Evolutionary conservation across 345 rosid genomes (phyloP), one percentile per base, ranked within the genome.

Genomic region (Eucalyptus cladocalyx): DNA sequence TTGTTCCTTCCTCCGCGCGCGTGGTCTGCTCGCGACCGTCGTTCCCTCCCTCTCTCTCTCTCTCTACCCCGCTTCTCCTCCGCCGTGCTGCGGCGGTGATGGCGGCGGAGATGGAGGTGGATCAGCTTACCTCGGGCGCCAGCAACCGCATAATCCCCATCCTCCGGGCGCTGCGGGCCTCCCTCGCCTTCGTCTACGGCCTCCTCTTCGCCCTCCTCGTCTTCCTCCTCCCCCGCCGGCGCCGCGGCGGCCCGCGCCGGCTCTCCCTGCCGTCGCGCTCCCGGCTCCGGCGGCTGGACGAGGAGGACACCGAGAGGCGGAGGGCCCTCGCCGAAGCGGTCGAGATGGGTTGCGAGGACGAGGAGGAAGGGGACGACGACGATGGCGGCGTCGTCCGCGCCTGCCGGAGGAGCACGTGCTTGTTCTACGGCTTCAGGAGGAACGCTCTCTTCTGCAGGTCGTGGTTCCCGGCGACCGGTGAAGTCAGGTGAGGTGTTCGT

Each of bases 121-220:
- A 97, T 85, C 99, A 91, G 81, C 93, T 97, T 76, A 98, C 99
- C 32, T 98, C 99, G 32, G 99, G 99, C 26, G 99, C 99, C 37
- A 96, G 99, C 93, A 98, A 98, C 88, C 99, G 99, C 47, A 95
- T 98, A 24, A 95, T 98, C 86, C 98, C 98, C 88, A 91, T 98
- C 87, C 92, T 95, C 32, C 93, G 87, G 89, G 89, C 94, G 89
- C 92, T 98, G 15, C 90, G 93, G 89, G 93, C 92, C 47, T 88
- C 92, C 30, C 86, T 97, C 16, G 72, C 92, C 89, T 94, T 94
- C 93, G 23, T 96, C 76, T 91, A 94, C 80, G 91, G 97, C 14
- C 10, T 96, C 43, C n/a, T 96, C 87, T 87, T 95, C 53, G 91
- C 95, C 90, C 47, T 95, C 72, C 89, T 97, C 87, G 91, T 97